Evolutionary conservation across 495 filamentous ascomycete genomes (phyloP).

Genomic region (Hypoxylon lienhwacheense): DNA sequence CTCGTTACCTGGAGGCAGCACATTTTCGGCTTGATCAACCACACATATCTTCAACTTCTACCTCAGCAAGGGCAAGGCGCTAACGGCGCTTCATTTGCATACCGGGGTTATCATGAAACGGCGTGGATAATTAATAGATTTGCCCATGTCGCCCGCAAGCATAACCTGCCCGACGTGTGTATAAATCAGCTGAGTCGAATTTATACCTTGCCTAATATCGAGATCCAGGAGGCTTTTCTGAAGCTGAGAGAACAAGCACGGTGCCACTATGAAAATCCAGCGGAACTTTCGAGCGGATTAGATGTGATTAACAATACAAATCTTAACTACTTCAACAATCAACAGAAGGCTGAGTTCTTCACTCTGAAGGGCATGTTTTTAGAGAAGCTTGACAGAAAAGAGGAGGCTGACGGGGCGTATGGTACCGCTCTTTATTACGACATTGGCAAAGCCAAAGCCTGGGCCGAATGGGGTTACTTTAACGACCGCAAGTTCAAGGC

Average conservation of each 20-base stretch:
- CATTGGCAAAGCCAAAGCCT: slow-evolving; percentile 91
- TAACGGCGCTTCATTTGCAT: slow-evolving; percentile 83
- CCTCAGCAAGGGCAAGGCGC: slow-evolving; percentile 79
- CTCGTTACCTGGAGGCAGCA: slow-evolving; percentile 98
- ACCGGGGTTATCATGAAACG: slow-evolving; percentile 96
- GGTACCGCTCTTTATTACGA: slow-evolving; percentile 94
- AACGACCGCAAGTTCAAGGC: slow-evolving; percentile 94
- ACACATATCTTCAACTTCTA: slow-evolving; percentile 82
- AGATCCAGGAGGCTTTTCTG: slow-evolving; percentile 98
- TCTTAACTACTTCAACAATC: slow-evolving; percentile 91
- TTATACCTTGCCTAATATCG: slow-evolving; percentile 97
- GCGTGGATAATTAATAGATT: slow-evolving; percentile 99
- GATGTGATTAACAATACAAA: slow-evolving; percentile 99
- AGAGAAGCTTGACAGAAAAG: slow-evolving; percentile 83
- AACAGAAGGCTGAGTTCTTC: slow-evolving; percentile 98
- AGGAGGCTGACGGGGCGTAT: slow-evolving; percentile 90
- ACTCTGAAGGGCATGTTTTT: slow-evolving; percentile 99
- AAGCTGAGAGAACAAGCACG: slow-evolving; percentile 97
- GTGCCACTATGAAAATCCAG: slow-evolving; percentile 94
- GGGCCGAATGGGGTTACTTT: slow-evolving; percentile 99
- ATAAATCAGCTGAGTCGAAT: slow-evolving; percentile 95
- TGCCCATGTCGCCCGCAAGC: slow-evolving; percentile 95
- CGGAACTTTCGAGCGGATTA: slow-evolving; percentile 85
- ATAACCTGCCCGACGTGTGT: slow-evolving; percentile 95
- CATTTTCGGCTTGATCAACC: slow-evolving; percentile 96